Evolutionary conservation across 2,329 filamentous ascomycete species (phyloP).

Genomic region (Podosphaera fusca): DNA sequence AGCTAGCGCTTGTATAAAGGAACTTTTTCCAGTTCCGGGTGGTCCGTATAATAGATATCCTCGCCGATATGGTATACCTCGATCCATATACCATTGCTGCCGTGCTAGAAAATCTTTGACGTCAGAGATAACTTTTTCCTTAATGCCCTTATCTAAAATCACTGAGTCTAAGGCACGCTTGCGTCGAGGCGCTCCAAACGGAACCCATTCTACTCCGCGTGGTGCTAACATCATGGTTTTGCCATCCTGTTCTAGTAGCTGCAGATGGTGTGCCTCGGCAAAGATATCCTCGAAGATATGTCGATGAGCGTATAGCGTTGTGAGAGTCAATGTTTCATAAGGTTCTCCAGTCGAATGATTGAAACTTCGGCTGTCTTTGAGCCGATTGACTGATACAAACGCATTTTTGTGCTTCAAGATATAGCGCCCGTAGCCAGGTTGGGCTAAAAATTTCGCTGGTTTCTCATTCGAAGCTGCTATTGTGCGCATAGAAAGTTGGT

Average conservation of each 20-base stretch:
- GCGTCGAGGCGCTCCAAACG: conserved; percentile 60
- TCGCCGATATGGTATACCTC: conserved; percentile 53
- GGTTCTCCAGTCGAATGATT: conserved; percentile 67
- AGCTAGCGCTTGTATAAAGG: conserved; percentile 92
- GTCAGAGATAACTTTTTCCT: conserved; percentile 24
- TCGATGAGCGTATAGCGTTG: conserved; percentile 72
- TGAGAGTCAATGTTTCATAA: conserved; percentile 83
- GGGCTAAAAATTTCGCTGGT: conserved; percentile 62
- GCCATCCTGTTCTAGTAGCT: conserved; percentile 60
- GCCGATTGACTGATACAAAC: conserved; percentile 67
- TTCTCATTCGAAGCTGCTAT: conserved; percentile 34
- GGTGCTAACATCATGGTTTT: conserved; percentile 85
- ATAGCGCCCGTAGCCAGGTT: conserved; percentile 78
- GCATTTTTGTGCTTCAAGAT: conserved; percentile 69
- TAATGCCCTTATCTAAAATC: conserved; percentile 58
- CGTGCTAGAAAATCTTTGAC: conserved; percentile 30
- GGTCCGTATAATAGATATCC: conserved; percentile 63
- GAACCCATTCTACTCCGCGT: conserved; percentile 63
- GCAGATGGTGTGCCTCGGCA: conserved; percentile 60
- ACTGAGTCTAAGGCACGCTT: conserved; percentile 80
- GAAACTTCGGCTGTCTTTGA: conserved; percentile 55
- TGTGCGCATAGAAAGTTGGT: conserved; percentile 34
- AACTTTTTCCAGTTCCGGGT: conserved; percentile 61
- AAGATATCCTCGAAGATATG: conserved; percentile 83
- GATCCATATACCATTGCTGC: conserved; percentile 71